Conservation (phyloP, 495 filamentous ascomycete genomes). For the Aspergillus heteromorphus region DNA sequence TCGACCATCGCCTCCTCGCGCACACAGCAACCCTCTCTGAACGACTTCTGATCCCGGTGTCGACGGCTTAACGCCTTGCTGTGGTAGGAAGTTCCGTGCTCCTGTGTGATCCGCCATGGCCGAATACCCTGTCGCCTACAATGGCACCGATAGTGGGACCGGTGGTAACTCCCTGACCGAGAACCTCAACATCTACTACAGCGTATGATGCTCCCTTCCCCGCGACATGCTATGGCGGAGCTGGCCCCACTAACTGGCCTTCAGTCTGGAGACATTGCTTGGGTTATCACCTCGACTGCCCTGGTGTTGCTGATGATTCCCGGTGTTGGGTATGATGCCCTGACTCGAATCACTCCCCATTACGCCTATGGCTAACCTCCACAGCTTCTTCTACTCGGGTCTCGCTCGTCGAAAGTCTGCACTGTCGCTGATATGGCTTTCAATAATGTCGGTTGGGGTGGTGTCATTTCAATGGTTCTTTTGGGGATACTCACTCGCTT, state of each 20-base stretch:
- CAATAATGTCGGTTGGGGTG: constrained; percentile 90
- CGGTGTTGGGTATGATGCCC: constrained; percentile 65
- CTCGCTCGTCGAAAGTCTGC: constrained; percentile 96
- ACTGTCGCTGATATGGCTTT: constrained; percentile 90
- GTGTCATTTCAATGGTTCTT: constrained; percentile 98
- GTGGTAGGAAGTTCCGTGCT: neutral
- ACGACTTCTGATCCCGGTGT: constrained; percentile 9
- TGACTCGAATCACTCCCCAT: neutral
- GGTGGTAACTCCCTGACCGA: constrained; percentile 71
- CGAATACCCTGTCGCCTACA: constrained; percentile 50
- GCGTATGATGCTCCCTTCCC: constrained; percentile 47
- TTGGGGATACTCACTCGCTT: constrained; percentile 94
- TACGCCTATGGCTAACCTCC: neutral
- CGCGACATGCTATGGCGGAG: neutral
- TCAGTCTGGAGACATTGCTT: constrained; percentile 84
- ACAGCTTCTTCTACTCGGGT: constrained; percentile 94
- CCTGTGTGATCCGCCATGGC: constrained; percentile 25
- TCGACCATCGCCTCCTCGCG: neutral
- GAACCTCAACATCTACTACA: constrained; percentile 78
- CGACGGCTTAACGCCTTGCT: constrained; percentile 5
- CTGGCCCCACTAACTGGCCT: constrained; percentile 11
- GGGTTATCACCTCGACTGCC: constrained; percentile 82
- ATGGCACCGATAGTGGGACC: constrained; percentile 50
- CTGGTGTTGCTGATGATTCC: constrained; percentile 98
- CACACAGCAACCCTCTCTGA: neutral